Base-by-base conservation (phyloP, 2,329 filamentous ascomycete species). In the Alternaria triticimaculans region DNA sequence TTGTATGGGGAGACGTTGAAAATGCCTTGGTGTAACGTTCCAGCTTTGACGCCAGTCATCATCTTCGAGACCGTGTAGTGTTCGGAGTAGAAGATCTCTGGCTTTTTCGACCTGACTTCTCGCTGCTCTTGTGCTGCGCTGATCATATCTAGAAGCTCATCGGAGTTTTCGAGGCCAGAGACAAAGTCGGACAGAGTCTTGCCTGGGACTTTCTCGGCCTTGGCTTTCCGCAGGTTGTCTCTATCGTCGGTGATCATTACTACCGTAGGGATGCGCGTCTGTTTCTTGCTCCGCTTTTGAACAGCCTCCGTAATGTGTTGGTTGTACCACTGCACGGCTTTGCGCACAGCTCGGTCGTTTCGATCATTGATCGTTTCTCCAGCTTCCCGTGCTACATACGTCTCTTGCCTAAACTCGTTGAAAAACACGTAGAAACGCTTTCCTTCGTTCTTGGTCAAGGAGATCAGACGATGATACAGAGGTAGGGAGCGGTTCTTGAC, bases 341-440 rank as follows among this genome's bases (percentile, higher is more conserved):
- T 88, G 51, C 96, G 87, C 28, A 99, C 93, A 48, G 96, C 94
- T 65, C 94, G 89, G 79, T 99, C 96, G 76, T 99, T 99, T 58
- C 96, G 88, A 79, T 99, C 96, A 78, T 99, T 99, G 81, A 99
- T 96, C 4, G 88, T 91, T 83, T 99, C 96, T 41, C 92, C 90
- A 6, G 86, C 80, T 20, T 90, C 87, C 65, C 96, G 87, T 26
- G 87, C 83, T 51, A 97, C 88, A 76, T 97, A 92, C 0, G 96
- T 99, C 80, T 99, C 96, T 43, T 94, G 85, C 55, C 95, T 88
- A 77, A 99, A 99, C 74, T 99, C 96, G 80, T 99, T 99, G 87
- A 98, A 98, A 80, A 99, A 99, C 56, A 99, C 93, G 76, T 98
- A 97, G 79, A 97, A 98, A 58, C 95, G 89, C 85, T 99, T 99